Percentiles rank a stretch among this genome's conserved stretches.
Conservation (phyloP, 2,329 filamentous ascomycete genomes). For the Westerdykella sp. region DNA sequence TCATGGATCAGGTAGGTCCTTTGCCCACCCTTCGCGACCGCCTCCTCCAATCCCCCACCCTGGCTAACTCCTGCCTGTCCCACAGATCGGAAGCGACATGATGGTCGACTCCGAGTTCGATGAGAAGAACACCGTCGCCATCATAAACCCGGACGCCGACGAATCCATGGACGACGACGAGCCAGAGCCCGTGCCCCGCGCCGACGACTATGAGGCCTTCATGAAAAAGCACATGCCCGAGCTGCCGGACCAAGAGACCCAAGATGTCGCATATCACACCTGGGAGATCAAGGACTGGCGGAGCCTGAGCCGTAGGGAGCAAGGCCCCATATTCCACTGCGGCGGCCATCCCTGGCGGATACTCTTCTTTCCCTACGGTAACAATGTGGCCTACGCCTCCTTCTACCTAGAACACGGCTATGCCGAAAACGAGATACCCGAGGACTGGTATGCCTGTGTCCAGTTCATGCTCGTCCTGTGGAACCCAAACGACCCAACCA, state of each 20-base stretch:
- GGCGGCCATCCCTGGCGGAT: constrained; percentile 90
- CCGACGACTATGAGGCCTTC: constrained; percentile 72
- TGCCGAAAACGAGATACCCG: constrained; percentile 64
- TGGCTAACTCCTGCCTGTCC: constrained; percentile 4
- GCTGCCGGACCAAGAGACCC: constrained; percentile 71
- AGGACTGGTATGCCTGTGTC: constrained; percentile 94
- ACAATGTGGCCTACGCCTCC: constrained; percentile 87
- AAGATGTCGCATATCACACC: constrained; percentile 69
- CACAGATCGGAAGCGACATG: constrained; percentile 57
- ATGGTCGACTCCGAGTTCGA: constrained; percentile 56
- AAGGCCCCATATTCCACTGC: constrained; percentile 81
- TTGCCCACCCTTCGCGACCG: constrained; percentile 5
- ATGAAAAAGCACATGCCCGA: constrained; percentile 70
- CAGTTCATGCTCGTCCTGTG: constrained; percentile 92
- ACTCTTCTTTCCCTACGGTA: constrained; percentile 90
- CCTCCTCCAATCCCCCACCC: constrained; percentile 3
- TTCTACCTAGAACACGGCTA: constrained; percentile 96
- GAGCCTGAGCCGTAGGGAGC: constrained; percentile 67
- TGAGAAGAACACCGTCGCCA: constrained; percentile 57
- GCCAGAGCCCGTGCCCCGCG: constrained; percentile 47
- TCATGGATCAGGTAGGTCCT: constrained; percentile 38
- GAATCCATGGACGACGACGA: constrained; percentile 53
- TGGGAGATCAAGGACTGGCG: constrained; percentile 89
- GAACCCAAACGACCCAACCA: constrained; percentile 86
- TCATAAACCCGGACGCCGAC: constrained; percentile 55